Percentiles rank a stretch among this genome's conserved stretches.
phyloP scores from a whole-genome alignment of 345 rosid genomes.

The Murraya paniculata region DNA sequence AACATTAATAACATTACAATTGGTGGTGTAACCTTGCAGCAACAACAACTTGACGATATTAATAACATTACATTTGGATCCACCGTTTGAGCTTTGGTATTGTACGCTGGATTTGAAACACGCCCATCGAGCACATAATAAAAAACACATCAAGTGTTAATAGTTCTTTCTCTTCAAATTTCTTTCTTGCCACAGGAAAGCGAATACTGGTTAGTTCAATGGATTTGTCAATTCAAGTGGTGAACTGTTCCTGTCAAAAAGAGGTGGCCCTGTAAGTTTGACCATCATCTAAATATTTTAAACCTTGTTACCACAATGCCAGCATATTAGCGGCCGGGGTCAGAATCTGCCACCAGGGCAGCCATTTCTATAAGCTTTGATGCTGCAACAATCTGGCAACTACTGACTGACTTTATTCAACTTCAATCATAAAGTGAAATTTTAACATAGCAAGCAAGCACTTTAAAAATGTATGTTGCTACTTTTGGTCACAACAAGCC shows the following conservation, averaged over 20 bases:
- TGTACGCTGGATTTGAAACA: background rate
- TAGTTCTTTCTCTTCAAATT: background rate
- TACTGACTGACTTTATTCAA: background rate
- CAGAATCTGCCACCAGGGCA: constrained; percentile 4
- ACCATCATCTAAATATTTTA: constrained; percentile 3
- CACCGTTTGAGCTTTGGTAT: background rate
- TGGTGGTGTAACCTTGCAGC: too few relatives aligned
- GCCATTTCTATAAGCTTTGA: constrained; percentile 6
- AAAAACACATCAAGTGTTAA: background rate
- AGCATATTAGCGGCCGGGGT: constrained; percentile 11
- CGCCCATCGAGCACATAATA: background rate
- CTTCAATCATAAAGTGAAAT: background rate
- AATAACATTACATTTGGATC: background rate
- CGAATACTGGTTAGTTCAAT: too few relatives aligned
- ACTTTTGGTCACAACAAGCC: background rate
- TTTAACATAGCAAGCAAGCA: background rate
- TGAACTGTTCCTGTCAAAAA: background rate
- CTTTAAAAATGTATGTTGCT: constrained; percentile 12
- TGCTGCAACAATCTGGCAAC: background rate
- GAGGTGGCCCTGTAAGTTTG: background rate
- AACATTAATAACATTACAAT: background rate
- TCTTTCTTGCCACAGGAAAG: too few relatives aligned
- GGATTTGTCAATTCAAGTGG: background rate
- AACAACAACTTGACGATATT: background rate
- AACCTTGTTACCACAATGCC: background rate